Conservation (phyloP, 2,329 filamentous ascomycete species). For the Penicillium sp. region DNA sequence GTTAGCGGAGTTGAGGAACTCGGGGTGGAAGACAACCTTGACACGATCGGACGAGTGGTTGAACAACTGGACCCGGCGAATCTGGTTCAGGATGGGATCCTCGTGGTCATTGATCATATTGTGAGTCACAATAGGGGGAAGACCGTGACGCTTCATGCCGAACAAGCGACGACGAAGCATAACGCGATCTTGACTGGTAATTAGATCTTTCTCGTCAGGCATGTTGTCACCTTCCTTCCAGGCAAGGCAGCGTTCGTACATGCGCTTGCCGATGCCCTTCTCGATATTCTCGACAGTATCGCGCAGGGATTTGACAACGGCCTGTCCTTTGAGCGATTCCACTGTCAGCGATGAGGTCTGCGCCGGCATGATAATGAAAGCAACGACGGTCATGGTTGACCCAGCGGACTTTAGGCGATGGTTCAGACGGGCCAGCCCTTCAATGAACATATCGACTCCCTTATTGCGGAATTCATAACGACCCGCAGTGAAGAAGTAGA, state of each 20-base stretch:
- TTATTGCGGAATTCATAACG: slow-evolving; percentile 98
- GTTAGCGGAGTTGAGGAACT: slow-evolving; percentile 94
- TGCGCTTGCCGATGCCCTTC: slow-evolving; percentile 82
- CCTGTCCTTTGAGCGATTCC: slow-evolving; percentile 92
- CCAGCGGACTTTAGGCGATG: slow-evolving; percentile 80
- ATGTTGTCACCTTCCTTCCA: slow-evolving; percentile 94
- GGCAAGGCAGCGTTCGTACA: slow-evolving; percentile 89
- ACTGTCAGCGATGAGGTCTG: slow-evolving; percentile 94
- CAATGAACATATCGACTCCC: slow-evolving; percentile 99
- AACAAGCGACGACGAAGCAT: slow-evolving; percentile 86
- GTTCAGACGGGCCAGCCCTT: slow-evolving; percentile 89
- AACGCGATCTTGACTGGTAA: slow-evolving; percentile 87
- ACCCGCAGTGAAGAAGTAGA: slow-evolving; percentile 96
- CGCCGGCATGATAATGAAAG: slow-evolving; percentile 98
- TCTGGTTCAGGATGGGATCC: slow-evolving; percentile 92
- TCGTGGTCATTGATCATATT: slow-evolving; percentile 96
- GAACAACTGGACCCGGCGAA: slow-evolving; percentile 93
- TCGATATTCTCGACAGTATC: slow-evolving; percentile 94
- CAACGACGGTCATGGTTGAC: slow-evolving; percentile 90
- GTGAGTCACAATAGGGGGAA: slow-evolving; percentile 96
- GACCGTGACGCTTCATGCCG: slow-evolving; percentile 86
- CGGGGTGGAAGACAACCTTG: slow-evolving; percentile 96
- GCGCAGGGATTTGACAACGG: slow-evolving; percentile 90
- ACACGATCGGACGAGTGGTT: slow-evolving; percentile 93
- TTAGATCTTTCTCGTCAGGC: slow-evolving; percentile 94